Conservation (phyloP, 1,284 basidiomycete genomes). For the Kwoniella shivajii region DNA sequence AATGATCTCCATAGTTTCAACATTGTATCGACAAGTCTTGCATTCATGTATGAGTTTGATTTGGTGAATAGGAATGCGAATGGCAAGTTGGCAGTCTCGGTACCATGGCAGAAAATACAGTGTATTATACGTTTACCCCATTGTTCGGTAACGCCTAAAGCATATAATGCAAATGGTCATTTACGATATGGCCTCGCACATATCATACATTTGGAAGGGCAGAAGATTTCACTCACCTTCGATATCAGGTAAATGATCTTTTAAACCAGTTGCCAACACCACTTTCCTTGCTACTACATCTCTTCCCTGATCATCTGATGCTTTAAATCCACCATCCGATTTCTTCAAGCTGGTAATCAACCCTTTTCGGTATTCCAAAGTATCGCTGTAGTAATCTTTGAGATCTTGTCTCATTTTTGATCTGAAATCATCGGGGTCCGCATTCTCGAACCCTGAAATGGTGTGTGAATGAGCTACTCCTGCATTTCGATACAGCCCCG, state of each 20-base stretch:
- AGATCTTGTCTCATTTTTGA: slow-evolving; percentile 17
- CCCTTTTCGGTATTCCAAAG: slow-evolving; percentile 14
- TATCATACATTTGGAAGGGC: background rate
- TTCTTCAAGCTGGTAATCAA: slow-evolving; percentile 19
- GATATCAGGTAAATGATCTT: slow-evolving; percentile 33
- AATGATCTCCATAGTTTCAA: slow-evolving; percentile 33
- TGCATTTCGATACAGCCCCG: slow-evolving; percentile 32
- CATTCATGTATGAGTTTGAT: slow-evolving; percentile 16
- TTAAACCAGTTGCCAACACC: slow-evolving; percentile 37
- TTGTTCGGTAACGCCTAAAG: slow-evolving; percentile 27
- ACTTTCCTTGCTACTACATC: slow-evolving; percentile 27
- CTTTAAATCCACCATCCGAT: slow-evolving; percentile 20
- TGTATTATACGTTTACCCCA: slow-evolving; percentile 39
- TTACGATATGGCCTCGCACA: background rate
- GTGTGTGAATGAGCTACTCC: slow-evolving; percentile 21
- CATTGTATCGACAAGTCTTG: slow-evolving; percentile 17
- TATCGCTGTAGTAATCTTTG: slow-evolving; percentile 12
- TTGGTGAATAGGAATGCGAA: slow-evolving; percentile 33
- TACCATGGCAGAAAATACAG: slow-evolving; percentile 44
- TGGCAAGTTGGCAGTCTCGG: slow-evolving; percentile 30
- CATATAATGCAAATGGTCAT: background rate
- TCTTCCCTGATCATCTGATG: slow-evolving; percentile 20
- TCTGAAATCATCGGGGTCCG: slow-evolving; percentile 15
- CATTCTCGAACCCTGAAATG: slow-evolving; percentile 27
- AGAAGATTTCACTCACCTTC: slow-evolving; percentile 26